Percentiles rank a stretch among this genome's conserved stretches.
These are phyloP conservation scores for Aspergillus sp. DNA, from an alignment of 2,329 filamentous ascomycete genomes.

Conservation along the genomic window DNA sequence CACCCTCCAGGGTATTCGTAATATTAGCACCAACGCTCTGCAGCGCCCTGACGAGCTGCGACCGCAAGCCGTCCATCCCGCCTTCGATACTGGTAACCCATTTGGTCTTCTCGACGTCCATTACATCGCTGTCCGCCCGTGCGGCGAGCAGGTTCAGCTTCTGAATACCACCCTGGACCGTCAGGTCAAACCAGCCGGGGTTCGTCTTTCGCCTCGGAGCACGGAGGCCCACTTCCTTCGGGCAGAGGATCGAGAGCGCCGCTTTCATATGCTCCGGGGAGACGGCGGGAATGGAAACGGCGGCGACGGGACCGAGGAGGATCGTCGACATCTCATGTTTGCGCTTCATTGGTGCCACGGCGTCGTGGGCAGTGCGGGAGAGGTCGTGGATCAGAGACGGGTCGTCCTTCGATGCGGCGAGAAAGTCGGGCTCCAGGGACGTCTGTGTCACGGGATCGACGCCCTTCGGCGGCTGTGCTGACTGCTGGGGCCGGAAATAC, in stretches of 20 bases:
- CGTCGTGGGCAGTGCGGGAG: constrained; percentile 45
- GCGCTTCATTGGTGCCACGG: constrained; percentile 41
- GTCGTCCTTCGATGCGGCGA: constrained; percentile 26
- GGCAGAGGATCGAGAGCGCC: constrained; percentile 67
- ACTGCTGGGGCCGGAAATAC: constrained; percentile 56
- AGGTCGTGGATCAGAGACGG: constrained; percentile 48
- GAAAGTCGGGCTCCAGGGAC: constrained; percentile 18
- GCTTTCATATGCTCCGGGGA: constrained; percentile 76
- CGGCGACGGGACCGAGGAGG: constrained; percentile 69
- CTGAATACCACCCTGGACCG: constrained; percentile 70
- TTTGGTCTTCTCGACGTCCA: constrained; percentile 62
- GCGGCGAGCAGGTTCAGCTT: constrained; percentile 84
- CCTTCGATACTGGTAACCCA: constrained; percentile 72
- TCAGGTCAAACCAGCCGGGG: constrained; percentile 70
- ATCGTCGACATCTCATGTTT: constrained; percentile 61
- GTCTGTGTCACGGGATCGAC: constrained; percentile 23
- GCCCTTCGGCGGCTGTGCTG: constrained; percentile 13
- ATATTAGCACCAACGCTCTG: constrained; percentile 70
- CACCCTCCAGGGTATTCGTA: constrained; percentile 68
- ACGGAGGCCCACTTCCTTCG: constrained; percentile 62
- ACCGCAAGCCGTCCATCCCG: constrained; percentile 68
- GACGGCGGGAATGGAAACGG: constrained; percentile 71
- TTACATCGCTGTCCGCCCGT: constrained; percentile 73
- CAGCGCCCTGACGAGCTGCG: constrained; percentile 71
- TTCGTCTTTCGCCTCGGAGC: constrained; percentile 65